Conservation (phyloP, 2,329 filamentous ascomycete genomes). For the Aspergillus sp. region DNA sequence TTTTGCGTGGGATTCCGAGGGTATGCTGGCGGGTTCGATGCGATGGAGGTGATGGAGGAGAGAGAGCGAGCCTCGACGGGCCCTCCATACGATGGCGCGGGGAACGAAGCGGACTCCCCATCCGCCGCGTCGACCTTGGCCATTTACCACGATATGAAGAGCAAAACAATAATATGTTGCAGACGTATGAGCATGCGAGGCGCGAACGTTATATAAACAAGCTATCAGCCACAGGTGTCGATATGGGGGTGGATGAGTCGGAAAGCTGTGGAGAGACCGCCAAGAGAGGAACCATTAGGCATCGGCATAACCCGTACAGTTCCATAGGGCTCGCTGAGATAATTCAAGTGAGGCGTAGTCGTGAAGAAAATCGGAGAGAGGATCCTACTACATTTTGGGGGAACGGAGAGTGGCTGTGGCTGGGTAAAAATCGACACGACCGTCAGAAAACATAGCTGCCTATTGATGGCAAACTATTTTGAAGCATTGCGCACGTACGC, state of each 20-base stretch:
- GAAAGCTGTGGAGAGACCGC: slow-evolving; percentile 18
- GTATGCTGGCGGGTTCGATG: slow-evolving; percentile 84
- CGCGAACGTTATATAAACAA: slow-evolving; percentile 21
- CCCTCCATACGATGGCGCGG: slow-evolving; percentile 28
- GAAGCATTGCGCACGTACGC: neutral
- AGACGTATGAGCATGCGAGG: neutral
- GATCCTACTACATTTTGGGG: neutral
- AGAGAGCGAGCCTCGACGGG: slow-evolving; percentile 81
- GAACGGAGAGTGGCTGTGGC: slow-evolving; percentile 8
- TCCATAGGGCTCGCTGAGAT: neutral
- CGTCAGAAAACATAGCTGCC: slow-evolving; percentile 22
- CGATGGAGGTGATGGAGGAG: slow-evolving; percentile 76
- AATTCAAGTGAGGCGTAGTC: neutral
- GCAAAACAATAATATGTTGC: neutral
- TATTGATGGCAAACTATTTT: slow-evolving; percentile 21
- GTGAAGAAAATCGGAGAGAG: neutral
- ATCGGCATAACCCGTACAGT: slow-evolving; percentile 6
- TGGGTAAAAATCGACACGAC: neutral
- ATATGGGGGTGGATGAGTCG: slow-evolving; percentile 20
- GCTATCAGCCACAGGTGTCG: slow-evolving; percentile 17
- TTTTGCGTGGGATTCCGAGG: slow-evolving; percentile 75
- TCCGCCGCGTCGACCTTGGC: slow-evolving; percentile 32
- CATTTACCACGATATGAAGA: slow-evolving; percentile 22
- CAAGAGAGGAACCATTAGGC: slow-evolving; percentile 11
- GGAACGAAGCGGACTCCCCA: slow-evolving; percentile 32